These are phyloP conservation scores for Boletus mariae DNA, from an alignment of 1,284 basidiomycete genomes.

Conservation along the genomic window DNA sequence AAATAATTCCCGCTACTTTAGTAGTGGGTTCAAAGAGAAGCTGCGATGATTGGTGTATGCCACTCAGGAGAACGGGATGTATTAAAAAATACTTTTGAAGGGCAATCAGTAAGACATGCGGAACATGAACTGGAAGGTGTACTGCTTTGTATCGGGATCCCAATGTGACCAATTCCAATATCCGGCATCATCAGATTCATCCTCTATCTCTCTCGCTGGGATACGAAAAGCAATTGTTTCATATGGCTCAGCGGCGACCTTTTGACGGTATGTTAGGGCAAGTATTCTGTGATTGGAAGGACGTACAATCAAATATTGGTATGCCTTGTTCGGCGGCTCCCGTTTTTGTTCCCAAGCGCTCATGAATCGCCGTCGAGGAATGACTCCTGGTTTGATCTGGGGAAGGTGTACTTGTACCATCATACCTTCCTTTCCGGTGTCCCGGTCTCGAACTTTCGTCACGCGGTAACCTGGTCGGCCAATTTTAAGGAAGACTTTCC, in stretches of 20 bases:
- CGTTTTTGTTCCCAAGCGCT: constrained; percentile 97
- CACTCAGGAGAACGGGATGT: no score
- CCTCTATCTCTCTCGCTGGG: constrained; percentile 95
- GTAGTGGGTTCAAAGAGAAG: no score
- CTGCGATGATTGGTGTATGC: no score
- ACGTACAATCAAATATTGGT: constrained; percentile 95
- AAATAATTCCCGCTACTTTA: no score
- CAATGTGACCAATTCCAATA: constrained; percentile 97
- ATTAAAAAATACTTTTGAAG: constrained; percentile 20
- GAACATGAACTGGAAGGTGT: constrained; percentile 94
- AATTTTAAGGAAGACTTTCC: constrained; percentile 96
- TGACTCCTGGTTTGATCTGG: constrained; percentile 85
- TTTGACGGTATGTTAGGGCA: constrained; percentile 12
- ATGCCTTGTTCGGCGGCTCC: constrained; percentile 92
- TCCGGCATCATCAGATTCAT: constrained; percentile 84
- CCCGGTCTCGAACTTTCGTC: constrained; percentile 80
- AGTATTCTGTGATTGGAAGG: background rate
- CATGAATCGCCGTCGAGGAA: constrained; percentile 93
- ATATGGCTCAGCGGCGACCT: constrained; percentile 98
- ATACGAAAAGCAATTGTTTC: constrained; percentile 99
- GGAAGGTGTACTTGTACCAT: constrained; percentile 97
- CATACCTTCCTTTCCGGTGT: constrained; percentile 85
- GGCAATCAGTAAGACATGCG: constrained; percentile 42
- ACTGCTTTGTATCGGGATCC: constrained; percentile 96
- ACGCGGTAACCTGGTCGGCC: constrained; percentile 93